Evolutionary conservation across 345 rosid species (phyloP).

Genomic region (Viola odorata): DNA sequence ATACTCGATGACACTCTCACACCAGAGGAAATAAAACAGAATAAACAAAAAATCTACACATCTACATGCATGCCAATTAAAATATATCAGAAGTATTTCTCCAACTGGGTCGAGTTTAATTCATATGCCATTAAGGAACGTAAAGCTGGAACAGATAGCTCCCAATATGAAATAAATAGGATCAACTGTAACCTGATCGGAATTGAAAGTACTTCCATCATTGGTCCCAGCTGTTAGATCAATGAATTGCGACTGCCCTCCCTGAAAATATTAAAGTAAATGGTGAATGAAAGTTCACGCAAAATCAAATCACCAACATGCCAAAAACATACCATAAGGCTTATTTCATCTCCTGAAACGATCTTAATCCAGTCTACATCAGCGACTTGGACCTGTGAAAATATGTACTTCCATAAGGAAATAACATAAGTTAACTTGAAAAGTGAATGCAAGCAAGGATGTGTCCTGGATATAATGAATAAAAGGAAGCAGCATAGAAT

Average conservation of each 20-base stretch:
- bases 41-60: too few relatives aligned
- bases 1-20: too few relatives aligned
- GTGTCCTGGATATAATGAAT: constrained; percentile 7
- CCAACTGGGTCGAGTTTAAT: too few relatives aligned
- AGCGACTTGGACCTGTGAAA: constrained; percentile 75
- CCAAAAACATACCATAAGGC: constrained; percentile 62
- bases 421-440: background rate
- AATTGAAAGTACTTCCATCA: constrained; percentile 64
- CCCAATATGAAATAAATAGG: background rate
- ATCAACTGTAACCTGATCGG: constrained; percentile 64
- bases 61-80: too few relatives aligned
- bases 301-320: background rate
- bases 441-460: constrained; percentile 1
- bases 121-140: too few relatives aligned
- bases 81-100: too few relatives aligned
- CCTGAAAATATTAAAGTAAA: constrained; percentile 46
- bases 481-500: constrained; percentile 4
- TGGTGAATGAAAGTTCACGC: constrained; percentile 3
- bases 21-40: too few relatives aligned
- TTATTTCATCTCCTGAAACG: constrained; percentile 64
- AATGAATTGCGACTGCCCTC: constrained; percentile 53
- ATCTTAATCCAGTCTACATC: constrained; percentile 94
- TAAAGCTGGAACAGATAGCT: background rate
- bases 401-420: constrained; percentile 19
- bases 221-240: constrained; percentile 62